Percentiles rank a stretch among this genome's conserved stretches.
Evolutionary conservation across 306 rosid species (phyloP).

Genomic region (Hippophae rhamnoides): DNA sequence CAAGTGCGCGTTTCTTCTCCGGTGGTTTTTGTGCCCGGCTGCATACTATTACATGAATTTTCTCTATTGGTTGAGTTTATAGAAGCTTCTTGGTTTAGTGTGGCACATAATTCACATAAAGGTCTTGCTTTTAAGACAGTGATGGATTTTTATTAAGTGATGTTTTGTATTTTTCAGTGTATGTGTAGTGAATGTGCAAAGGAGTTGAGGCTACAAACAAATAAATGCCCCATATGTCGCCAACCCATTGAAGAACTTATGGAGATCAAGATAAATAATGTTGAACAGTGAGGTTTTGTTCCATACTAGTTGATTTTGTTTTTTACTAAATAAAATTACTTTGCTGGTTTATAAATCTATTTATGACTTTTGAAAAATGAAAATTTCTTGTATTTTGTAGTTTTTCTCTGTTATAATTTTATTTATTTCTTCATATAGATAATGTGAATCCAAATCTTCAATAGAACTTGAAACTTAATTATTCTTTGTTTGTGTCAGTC

Average conservation of each 20-base stretch:
- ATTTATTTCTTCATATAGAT: too few species aligned
- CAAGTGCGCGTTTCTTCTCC: too few species aligned
- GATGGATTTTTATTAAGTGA: conserved; percentile 13
- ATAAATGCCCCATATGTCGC: conserved; percentile 89
- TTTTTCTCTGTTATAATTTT: too few species aligned
- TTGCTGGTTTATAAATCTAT: conserved; percentile 18
- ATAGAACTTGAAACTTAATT: too few species aligned
- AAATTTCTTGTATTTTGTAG: too few species aligned
- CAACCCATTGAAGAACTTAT: conserved; percentile 74
- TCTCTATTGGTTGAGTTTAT: neutral
- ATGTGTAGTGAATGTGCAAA: conserved; percentile 89
- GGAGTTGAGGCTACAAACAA: conserved; percentile 58
- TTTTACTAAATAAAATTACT: conserved; percentile 13
- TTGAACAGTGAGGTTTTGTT: conserved; percentile 22
- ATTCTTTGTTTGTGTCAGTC: too few species aligned
- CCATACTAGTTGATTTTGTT: conserved; percentile 27
- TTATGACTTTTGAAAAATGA: neutral
- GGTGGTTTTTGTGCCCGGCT: too few species aligned
- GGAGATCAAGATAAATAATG: conserved; percentile 60
- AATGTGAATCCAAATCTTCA: too few species aligned
- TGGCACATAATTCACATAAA: neutral
- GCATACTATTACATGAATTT: neutral
- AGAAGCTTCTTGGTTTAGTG: neutral
- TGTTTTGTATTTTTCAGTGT: conserved; percentile 44
- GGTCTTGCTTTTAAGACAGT: conserved; percentile 6